phyloP scores from a whole-genome alignment of 2,329 filamentous ascomycete genomes.

The Stagonosporopsis tanaceti region DNA sequence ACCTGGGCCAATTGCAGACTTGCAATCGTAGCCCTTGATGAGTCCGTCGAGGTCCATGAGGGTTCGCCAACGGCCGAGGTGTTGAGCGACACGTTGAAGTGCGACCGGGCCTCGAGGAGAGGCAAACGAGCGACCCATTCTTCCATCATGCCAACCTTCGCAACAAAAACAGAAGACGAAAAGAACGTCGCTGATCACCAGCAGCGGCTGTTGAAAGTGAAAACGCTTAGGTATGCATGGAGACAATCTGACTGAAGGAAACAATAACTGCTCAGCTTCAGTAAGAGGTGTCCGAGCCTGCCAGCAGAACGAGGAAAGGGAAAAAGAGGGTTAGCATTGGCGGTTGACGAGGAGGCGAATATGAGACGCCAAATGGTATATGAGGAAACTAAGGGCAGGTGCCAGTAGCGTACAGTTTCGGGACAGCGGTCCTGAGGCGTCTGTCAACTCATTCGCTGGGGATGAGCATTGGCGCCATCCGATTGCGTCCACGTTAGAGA shows the following conservation, averaged over 20 bases:
- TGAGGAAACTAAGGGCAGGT: slow-evolving; percentile 44
- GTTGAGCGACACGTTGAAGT: slow-evolving; percentile 51
- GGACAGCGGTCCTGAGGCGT: slow-evolving; percentile 49
- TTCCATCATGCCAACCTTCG: slow-evolving; percentile 48
- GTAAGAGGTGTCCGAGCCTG: slow-evolving; percentile 49
- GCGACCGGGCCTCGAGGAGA: slow-evolving; percentile 46
- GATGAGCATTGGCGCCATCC: slow-evolving; percentile 39
- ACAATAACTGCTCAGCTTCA: slow-evolving; percentile 49
- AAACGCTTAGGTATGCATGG: slow-evolving; percentile 49
- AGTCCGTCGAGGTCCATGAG: slow-evolving; percentile 43
- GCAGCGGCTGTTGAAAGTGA: slow-evolving; percentile 48
- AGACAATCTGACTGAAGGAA: slow-evolving; percentile 45
- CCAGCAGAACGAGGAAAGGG: slow-evolving; percentile 49
- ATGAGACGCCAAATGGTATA: slow-evolving; percentile 53
- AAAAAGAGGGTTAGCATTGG: slow-evolving; percentile 50
- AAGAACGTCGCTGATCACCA: slow-evolving; percentile 49
- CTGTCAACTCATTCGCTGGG: slow-evolving; percentile 43
- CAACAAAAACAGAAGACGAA: slow-evolving; percentile 41
- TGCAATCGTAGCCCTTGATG: slow-evolving; percentile 43
- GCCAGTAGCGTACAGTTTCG: slow-evolving; percentile 49
- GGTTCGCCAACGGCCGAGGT: slow-evolving; percentile 37
- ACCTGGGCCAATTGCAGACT: slow-evolving; percentile 49
- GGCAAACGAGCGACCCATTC: slow-evolving; percentile 43
- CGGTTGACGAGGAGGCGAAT: slow-evolving; percentile 45
- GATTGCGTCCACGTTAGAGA: slow-evolving; percentile 37